Conservation (phyloP, 2,329 filamentous ascomycete species). For the Nemania diffusa region DNA sequence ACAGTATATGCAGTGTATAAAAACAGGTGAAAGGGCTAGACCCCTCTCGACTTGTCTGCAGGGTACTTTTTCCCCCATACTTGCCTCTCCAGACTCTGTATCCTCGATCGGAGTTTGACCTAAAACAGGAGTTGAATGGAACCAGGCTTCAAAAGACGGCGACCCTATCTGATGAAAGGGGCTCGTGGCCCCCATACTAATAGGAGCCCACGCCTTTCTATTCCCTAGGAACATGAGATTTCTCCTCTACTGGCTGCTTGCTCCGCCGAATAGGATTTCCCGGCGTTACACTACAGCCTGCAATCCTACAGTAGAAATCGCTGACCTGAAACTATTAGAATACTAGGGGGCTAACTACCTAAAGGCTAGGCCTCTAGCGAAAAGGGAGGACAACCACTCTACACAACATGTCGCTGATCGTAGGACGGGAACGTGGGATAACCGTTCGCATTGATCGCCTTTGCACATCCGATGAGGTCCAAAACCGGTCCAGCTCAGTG, state of each 20-base stretch:
- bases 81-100: slow-evolving; percentile 1
- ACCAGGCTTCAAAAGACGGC: neutral
- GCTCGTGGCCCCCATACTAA: slow-evolving; percentile 3
- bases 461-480: slow-evolving; percentile 7
- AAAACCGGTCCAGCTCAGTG: slow-evolving; percentile 18
- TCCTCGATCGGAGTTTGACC: slow-evolving; percentile 5
- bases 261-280: slow-evolving; percentile 29
- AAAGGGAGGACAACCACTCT: slow-evolving; percentile 7
- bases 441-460: slow-evolving; percentile 12
- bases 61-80: slow-evolving; percentile 37
- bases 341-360: neutral
- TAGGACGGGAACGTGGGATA: slow-evolving; percentile 1
- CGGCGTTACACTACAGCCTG: slow-evolving; percentile 33
- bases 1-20: slow-evolving; percentile 2
- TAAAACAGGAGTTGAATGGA: slow-evolving; percentile 13
- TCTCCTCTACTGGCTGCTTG: slow-evolving; percentile 5
- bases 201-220: neutral
- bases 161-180: slow-evolving; percentile 15
- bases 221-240: neutral
- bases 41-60: slow-evolving; percentile 25
- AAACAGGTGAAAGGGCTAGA: slow-evolving; percentile 3
- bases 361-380: slow-evolving; percentile 2
- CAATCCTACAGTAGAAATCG: slow-evolving; percentile 27
- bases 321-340: slow-evolving; percentile 29
- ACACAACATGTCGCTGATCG: slow-evolving; percentile 17